These are phyloP conservation scores for Aphanomyces invadans DNA, from an alignment of 352 stramenopile species.

Conservation along the genomic window DNA sequence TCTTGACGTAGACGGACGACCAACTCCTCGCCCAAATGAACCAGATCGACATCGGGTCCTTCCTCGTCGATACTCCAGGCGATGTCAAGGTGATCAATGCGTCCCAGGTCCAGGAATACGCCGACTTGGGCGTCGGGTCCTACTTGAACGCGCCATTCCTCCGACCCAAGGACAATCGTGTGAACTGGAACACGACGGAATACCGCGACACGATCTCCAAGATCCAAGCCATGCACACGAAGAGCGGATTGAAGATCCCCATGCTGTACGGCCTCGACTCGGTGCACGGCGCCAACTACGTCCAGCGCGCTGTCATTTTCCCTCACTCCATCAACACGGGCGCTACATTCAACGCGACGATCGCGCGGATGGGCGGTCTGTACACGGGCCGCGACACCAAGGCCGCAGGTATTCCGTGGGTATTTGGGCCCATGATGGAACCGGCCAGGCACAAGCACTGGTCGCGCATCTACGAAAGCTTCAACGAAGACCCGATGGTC, in stretches of 20 bases:
- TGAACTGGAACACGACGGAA: slow-evolving; percentile 58
- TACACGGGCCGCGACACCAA: slow-evolving; percentile 82
- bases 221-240: slow-evolving; percentile 65
- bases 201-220: slow-evolving; percentile 51
- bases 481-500: slow-evolving; percentile 85
- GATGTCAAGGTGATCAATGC: slow-evolving; percentile 43
- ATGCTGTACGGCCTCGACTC: slow-evolving; percentile 87
- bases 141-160: slow-evolving; percentile 79
- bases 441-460: slow-evolving; percentile 78
- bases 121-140: slow-evolving; percentile 68
- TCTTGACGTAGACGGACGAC: slow-evolving; percentile 51
- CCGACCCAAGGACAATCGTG: slow-evolving; percentile 38
- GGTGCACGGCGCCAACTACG: slow-evolving; percentile 87
- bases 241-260: slow-evolving; percentile 40
- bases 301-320: slow-evolving; percentile 75
- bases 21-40: slow-evolving; percentile 74
- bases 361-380: slow-evolving; percentile 61
- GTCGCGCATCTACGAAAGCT: slow-evolving; percentile 89
- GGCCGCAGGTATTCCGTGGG: slow-evolving; percentile 81
- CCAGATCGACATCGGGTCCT: slow-evolving; percentile 82
- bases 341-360: slow-evolving; percentile 78
- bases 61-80: slow-evolving; percentile 49
- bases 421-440: slow-evolving; percentile 86
- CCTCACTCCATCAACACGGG: slow-evolving; percentile 81
- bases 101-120: slow-evolving; percentile 47